These are phyloP conservation scores for Phytomonas serpens DNA, from an alignment of 208 protist species.

Conservation along the genomic window DNA sequence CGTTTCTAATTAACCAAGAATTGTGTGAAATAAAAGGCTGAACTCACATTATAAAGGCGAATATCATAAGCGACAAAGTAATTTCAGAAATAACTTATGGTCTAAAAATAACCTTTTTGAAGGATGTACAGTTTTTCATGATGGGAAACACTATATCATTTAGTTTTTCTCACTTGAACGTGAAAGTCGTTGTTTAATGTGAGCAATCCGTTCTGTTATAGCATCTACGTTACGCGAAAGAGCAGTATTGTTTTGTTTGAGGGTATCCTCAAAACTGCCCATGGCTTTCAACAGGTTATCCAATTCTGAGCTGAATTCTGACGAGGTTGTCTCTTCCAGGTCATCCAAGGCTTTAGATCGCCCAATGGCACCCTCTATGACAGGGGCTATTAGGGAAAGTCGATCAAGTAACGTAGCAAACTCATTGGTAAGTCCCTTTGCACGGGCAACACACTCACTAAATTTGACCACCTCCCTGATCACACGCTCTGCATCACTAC, in stretches of 20 bases:
- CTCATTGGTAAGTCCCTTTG: background rate
- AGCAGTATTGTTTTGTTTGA: background rate
- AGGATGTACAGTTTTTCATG: background rate
- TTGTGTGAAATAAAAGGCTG: background rate
- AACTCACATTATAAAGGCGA: background rate
- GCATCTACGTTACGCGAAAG: background rate
- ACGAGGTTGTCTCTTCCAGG: conserved; percentile 6
- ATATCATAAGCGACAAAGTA: background rate
- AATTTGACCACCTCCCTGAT: background rate
- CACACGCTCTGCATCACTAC: background rate
- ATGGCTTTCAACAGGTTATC: conserved; percentile 2
- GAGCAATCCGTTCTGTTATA: background rate
- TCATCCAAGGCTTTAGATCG: conserved; percentile 12
- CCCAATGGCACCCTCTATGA: conserved; percentile 14
- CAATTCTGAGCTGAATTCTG: background rate
- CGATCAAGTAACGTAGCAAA: background rate
- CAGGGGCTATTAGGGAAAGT: conserved; percentile 4
- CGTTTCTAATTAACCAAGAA: background rate
- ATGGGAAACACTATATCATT: background rate
- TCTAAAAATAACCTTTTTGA: background rate
- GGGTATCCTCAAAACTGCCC: background rate
- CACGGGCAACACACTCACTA: background rate
- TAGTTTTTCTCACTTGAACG: conserved; percentile 5
- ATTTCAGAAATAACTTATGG: background rate
- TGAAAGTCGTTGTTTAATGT: background rate